A percentile compares a stretch with the other conserved stretches of the same genome.
Evolutionary conservation across 306 rosid genomes (phyloP).

Genomic region (Cucumis sativus): Cucumber_9930_V3 NC_026655.2:25603001-25603500

Average conservation of each 20-base stretch:
- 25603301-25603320: neutral
- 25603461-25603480: conserved; percentile 56
- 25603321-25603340: conserved; percentile 91
- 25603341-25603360: conserved; percentile 89
- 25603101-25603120: neutral
- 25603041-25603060: neutral
- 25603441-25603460: conserved; percentile 97
- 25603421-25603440: conserved; percentile 90
- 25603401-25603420: conserved; percentile 90
- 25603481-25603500: neutral
- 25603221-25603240: neutral
- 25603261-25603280: neutral
- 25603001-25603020: neutral
- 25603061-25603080: neutral
- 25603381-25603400: conserved; percentile 75
- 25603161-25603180: no score
- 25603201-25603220: neutral
- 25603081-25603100: neutral
- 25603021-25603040: neutral
- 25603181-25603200: neutral
- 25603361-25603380: conserved; percentile 96
- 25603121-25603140: neutral
- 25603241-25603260: neutral
- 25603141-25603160: no score
- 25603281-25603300: neutral